A percentile compares a stretch with the other conserved stretches of the same genome.
These are phyloP conservation scores for Athelia psychrophila DNA, from an alignment of 1,284 basidiomycete genomes.

Conservation along the genomic window DNA sequence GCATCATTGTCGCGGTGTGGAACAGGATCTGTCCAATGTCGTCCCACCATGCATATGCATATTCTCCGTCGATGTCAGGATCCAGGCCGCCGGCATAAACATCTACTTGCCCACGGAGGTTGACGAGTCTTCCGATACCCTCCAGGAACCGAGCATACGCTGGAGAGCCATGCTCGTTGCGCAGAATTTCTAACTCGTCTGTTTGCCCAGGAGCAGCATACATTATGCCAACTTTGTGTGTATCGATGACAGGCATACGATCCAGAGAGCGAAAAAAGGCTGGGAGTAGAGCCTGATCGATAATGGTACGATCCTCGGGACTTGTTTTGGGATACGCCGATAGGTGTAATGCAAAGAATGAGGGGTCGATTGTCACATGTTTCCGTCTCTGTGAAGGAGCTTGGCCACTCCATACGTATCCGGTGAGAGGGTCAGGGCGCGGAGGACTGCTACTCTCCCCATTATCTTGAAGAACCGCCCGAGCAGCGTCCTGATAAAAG, in stretches of 20 bases:
- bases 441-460: constrained; percentile 26
- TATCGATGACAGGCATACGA: constrained; percentile 92
- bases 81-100: constrained; percentile 95
- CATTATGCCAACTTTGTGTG: constrained; percentile 94
- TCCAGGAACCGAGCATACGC: constrained; percentile 93
- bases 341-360: constrained; percentile 85
- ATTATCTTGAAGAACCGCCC: constrained; percentile 20
- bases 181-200: constrained; percentile 83
- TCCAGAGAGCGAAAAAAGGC: constrained; percentile 74
- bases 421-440: constrained; percentile 65
- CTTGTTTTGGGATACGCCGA: constrained; percentile 69
- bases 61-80: constrained; percentile 87
- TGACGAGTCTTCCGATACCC: constrained; percentile 86
- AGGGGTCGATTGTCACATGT: constrained; percentile 82
- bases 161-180: constrained; percentile 91
- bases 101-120: constrained; percentile 88
- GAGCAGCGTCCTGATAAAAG: constrained; percentile 21
- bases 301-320: constrained; percentile 44
- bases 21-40: constrained; percentile 95
- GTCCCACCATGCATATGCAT: constrained; percentile 99
- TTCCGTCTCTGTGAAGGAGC: constrained; percentile 88
- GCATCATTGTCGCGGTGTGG: constrained; percentile 98
- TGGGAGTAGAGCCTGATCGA: constrained; percentile 52
- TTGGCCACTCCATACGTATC: constrained; percentile 81
- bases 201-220: constrained; percentile 94